Evolutionary conservation across 176 grass and related monocot genomes (phyloP).

Genomic region (Carex parvula): DNA sequence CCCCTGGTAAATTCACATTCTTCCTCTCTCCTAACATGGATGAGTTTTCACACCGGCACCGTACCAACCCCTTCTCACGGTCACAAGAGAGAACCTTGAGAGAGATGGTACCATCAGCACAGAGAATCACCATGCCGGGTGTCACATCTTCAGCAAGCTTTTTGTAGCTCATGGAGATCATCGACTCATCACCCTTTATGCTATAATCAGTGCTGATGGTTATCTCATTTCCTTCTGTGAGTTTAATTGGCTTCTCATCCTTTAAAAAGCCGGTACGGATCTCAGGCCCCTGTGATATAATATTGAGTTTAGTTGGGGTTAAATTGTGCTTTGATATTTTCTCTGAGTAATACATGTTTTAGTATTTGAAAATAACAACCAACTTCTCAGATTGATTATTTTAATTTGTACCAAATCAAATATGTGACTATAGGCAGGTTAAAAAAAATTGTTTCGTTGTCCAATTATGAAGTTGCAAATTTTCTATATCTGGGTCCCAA

Average conservation of each 20-base stretch:
- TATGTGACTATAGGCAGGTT: neutral
- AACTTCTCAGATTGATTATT: neutral
- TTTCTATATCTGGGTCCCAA: neutral
- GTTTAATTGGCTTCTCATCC: conserved; percentile 53
- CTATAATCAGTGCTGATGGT: conserved; percentile 61
- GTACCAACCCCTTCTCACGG: conserved; percentile 37
- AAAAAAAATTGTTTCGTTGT: neutral
- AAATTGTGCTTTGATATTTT: neutral
- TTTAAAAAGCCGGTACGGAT: conserved; percentile 74
- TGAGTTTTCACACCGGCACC: conserved; percentile 68
- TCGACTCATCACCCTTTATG: conserved; percentile 54
- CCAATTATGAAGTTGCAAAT: neutral
- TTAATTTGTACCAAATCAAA: neutral
- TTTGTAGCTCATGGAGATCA: conserved; percentile 81
- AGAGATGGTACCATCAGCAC: conserved; percentile 69
- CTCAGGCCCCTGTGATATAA: conserved; percentile 59
- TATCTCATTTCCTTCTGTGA: conserved; percentile 57
- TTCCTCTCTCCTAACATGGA: conserved; percentile 66
- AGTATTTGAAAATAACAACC: neutral
- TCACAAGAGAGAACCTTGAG: conserved; percentile 75
- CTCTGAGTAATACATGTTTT: neutral
- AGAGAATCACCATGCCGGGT: conserved; percentile 61
- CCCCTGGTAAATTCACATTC: conserved; percentile 81
- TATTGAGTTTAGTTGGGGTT: neutral
- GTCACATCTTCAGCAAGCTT: conserved; percentile 58